Conservation (phyloP, 2,329 filamentous ascomycete species). For the Pyrenochaeta sp. region DNA sequence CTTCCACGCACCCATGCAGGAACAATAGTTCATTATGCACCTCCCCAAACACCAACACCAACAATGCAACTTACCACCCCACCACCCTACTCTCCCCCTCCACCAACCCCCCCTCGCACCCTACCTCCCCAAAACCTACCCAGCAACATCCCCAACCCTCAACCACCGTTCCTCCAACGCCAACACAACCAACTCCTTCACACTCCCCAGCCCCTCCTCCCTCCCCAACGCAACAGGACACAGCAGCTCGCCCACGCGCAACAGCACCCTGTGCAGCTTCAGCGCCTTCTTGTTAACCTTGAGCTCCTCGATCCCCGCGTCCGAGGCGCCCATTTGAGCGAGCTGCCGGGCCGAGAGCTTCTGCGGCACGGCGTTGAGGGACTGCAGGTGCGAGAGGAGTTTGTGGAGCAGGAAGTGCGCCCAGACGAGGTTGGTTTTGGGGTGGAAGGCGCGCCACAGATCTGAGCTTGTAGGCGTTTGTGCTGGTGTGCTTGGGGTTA, state of each 20-base stretch:
- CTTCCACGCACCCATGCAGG: too few species aligned
- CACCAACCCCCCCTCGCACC: too few species aligned
- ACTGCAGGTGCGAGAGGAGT: constrained; percentile 54
- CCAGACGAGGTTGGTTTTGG: constrained; percentile 70
- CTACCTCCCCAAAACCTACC: too few species aligned
- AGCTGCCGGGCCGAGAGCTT: constrained; percentile 14
- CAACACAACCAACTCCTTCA: constrained; percentile 44
- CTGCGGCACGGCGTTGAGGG: constrained; percentile 26
- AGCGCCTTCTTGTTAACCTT: constrained; percentile 45
- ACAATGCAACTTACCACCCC: too few species aligned
- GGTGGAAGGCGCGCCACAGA: constrained; percentile 63
- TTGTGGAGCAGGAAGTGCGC: constrained; percentile 66
- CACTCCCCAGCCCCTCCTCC: constrained; percentile 32
- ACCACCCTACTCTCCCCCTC: too few species aligned
- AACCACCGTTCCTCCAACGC: constrained; percentile 47
- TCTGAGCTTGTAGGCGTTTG: constrained; percentile 6
- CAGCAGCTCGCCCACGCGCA: constrained; percentile 46
- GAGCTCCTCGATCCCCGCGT: constrained; percentile 13
- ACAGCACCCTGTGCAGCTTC: constrained; percentile 48
- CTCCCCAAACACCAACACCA: too few species aligned
- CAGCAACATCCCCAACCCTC: constrained; percentile 41
- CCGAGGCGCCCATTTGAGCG: constrained; percentile 20
- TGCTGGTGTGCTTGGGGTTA: not conserved
- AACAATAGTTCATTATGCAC: too few species aligned
- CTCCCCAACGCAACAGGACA: constrained; percentile 46